Base-by-base conservation (phyloP, 1,284 basidiomycete species). In the Marasmius tenuissimus region DNA sequence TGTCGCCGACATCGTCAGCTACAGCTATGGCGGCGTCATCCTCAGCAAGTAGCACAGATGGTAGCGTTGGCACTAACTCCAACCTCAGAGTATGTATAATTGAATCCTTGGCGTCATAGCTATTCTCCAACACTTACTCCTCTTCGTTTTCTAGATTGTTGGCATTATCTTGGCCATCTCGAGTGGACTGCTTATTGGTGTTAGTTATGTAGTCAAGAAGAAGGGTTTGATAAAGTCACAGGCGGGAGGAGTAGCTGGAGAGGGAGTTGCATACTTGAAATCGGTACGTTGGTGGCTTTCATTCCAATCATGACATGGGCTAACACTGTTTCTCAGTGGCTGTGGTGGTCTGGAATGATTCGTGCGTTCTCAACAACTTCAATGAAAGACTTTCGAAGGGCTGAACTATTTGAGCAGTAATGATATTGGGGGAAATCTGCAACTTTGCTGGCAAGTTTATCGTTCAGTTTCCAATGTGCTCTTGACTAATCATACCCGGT, bases 131-230 rank as follows among this genome's bases (percentile, higher is more conserved):
- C 50, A 37, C 14, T 42, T n/a, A 50, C 6, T 49, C 58, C 42
- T 35, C 16, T 40, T 16, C 4, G n/a, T 20, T 47, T n/a, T 47
- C 40, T 66, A 89, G 89, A 67, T 91, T 70, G 84, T 92, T 65
- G 89, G 90, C 22, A 85, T 98, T 64, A 79, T 92, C 60, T 85
- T 98, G 45, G 96, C 96, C 20, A 79, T 98, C 56, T 76, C 78
- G 18, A 93, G 89, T 70, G 97, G 97, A 22, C 49, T 96, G 27
- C 87, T 99, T 67, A 98, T 98, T 68, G 97, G 97, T 6, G 84
- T 89, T n/a, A 92, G 90, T 69, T 96, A 94, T 75, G 93, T 94
- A 16, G 87, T 99, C 82, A 99, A 99, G 86, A 99, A 98, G 84
- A 97, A 93, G 72, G 94, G 94, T 14, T 78, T 95, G 22, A 74